phyloP scores from a whole-genome alignment of 441 rosid species.

The Jatropha multifida region DNA sequence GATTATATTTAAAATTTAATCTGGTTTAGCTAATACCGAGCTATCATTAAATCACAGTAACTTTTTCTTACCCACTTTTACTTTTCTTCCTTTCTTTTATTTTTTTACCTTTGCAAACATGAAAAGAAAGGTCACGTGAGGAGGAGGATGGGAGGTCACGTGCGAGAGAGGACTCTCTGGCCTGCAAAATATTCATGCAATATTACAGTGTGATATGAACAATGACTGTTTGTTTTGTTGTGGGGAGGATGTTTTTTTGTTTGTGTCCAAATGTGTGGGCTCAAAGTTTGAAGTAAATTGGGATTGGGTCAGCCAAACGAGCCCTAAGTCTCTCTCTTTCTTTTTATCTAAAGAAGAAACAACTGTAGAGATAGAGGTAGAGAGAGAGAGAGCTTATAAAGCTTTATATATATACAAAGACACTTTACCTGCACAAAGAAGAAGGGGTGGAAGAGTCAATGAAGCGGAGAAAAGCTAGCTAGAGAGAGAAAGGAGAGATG shows the following conservation, averaged over 20 bases:
- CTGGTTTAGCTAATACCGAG: background rate
- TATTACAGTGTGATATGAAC: slow-evolving; percentile 46
- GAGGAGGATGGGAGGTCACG: slow-evolving; percentile 45
- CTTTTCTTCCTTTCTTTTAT: background rate
- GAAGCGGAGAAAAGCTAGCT: slow-evolving; percentile 2
- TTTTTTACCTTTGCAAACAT: background rate
- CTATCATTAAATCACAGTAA: background rate
- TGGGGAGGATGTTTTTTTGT: slow-evolving; percentile 53
- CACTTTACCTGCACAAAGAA: slow-evolving; percentile 29
- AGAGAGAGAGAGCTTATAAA: background rate
- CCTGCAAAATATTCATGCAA: slow-evolving; percentile 45
- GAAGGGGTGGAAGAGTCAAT: slow-evolving; percentile 31
- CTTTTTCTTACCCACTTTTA: background rate
- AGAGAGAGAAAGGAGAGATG: background rate
- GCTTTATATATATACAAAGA: slow-evolving; percentile 27
- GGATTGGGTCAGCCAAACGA: slow-evolving; percentile 34
- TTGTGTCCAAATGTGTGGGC: slow-evolving; percentile 53
- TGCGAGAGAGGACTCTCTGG: slow-evolving; percentile 30
- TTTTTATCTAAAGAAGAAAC: background rate
- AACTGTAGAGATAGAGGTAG: background rate
- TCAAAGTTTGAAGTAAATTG: slow-evolving; percentile 33
- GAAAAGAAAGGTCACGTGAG: slow-evolving; percentile 28
- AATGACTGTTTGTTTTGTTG: slow-evolving; percentile 46
- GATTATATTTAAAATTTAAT: background rate
- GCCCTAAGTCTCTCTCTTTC: slow-evolving; percentile 1